phyloP scores from a whole-genome alignment of 441 rosid genomes.

The Cnidoscolus chayamansa region DNA sequence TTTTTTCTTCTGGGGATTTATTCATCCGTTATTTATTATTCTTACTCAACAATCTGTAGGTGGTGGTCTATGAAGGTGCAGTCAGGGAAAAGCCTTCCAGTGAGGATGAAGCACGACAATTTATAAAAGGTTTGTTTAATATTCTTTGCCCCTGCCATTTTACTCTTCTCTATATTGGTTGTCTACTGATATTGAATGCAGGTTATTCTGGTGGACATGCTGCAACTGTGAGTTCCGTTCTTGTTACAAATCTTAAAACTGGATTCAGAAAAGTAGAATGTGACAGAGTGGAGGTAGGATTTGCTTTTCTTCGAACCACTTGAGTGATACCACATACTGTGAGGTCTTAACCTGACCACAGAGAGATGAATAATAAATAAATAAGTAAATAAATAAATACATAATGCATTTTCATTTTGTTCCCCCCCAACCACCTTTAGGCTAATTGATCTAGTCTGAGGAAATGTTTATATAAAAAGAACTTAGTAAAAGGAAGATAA shows the following conservation, averaged over 20 bases:
- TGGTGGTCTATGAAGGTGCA: conserved; percentile 77
- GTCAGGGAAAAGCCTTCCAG: conserved; percentile 86
- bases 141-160: conserved; percentile 15
- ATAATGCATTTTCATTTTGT: not conserved
- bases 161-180: conserved; percentile 5
- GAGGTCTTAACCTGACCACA: not conserved
- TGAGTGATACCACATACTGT: not conserved
- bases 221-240: conserved; percentile 84
- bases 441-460: not conserved
- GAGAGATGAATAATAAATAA: not conserved
- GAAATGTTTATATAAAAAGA: not conserved
- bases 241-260: conserved; percentile 69
- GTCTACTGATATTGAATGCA: conserved; percentile 29
- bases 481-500: not conserved
- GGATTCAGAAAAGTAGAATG: conserved; percentile 66
- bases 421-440: not conserved
- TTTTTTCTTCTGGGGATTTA: not conserved
- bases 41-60: conserved; percentile 54
- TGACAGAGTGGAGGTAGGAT: conserved; percentile 75
- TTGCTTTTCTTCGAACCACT: conserved; percentile 1
- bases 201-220: conserved; percentile 75
- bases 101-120: conserved; percentile 74
- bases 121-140: conserved; percentile 56
- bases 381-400: not conserved
- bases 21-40: conserved; percentile 25